phyloP scores from a whole-genome alignment of 169 alveolate genomes.

The Plasmodium inui region DNA sequence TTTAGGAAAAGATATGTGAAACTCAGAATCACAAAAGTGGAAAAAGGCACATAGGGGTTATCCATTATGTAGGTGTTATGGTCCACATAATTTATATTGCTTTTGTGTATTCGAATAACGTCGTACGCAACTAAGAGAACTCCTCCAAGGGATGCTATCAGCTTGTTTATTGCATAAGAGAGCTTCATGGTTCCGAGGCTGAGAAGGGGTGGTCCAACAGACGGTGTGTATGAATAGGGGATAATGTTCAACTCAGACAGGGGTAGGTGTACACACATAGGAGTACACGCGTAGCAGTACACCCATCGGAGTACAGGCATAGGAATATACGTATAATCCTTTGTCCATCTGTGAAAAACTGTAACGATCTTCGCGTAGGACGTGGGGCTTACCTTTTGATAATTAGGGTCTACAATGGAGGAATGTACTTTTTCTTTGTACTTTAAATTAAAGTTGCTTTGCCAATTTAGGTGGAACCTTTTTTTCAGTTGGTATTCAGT shows the following conservation, averaged over 20 bases:
- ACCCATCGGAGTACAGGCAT: neutral
- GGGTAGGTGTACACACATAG: neutral
- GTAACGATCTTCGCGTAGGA: neutral
- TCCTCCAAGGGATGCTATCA: slow-evolving; percentile 51
- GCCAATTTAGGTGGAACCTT: neutral
- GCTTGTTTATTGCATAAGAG: slow-evolving; percentile 17
- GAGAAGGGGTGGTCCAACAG: neutral
- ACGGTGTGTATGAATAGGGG: neutral
- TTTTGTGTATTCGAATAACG: neutral
- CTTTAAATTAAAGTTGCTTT: neutral
- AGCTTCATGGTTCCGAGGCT: slow-evolving; percentile 28
- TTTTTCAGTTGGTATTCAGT: neutral
- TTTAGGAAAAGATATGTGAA: slow-evolving; percentile 34
- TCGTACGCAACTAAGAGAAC: slow-evolving; percentile 34
- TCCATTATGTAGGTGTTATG: neutral
- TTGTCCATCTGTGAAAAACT: neutral
- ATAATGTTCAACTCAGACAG: neutral
- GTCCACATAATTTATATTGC: neutral
- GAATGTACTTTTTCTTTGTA: neutral
- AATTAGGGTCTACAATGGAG: neutral
- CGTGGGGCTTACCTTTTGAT: neutral
- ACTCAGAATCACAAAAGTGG: slow-evolving; percentile 23
- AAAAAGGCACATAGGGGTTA: slow-evolving; percentile 22
- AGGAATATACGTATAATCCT: neutral
- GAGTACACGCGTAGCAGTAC: neutral